These are phyloP conservation scores for Yamadazyma spencermartinsiae DNA, from an alignment of 1,139 yeast species.

Conservation along the genomic window DNA sequence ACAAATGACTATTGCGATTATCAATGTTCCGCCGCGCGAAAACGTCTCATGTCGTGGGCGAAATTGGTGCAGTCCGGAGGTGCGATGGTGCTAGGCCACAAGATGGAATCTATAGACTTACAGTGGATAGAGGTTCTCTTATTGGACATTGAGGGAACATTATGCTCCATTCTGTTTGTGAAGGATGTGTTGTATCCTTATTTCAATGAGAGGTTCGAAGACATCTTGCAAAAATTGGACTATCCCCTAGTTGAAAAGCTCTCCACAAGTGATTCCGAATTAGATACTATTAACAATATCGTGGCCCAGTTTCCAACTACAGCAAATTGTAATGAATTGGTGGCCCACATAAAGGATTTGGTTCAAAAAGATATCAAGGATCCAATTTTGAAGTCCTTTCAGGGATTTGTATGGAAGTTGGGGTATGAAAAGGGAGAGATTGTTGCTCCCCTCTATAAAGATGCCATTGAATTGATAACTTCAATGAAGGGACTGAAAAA, in stretches of 20 bases:
- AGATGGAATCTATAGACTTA: not conserved
- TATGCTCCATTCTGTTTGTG: conserved; percentile 87
- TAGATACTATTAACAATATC: conserved; percentile 26
- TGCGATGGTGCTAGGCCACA: too few species aligned
- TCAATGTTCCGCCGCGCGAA: too few species aligned
- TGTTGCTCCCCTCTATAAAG: conserved; percentile 73
- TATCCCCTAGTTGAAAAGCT: conserved; percentile 32
- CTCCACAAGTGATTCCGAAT: conserved; percentile 8
- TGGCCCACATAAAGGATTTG: conserved; percentile 40
- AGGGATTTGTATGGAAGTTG: conserved; percentile 78
- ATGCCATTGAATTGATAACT: conserved; percentile 63
- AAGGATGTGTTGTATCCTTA: conserved; percentile 64
- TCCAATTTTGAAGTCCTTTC: conserved; percentile 71
- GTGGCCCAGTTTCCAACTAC: conserved; percentile 40
- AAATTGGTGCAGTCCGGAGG: too few species aligned
- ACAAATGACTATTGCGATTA: too few species aligned
- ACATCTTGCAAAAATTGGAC: conserved; percentile 23
- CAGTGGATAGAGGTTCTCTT: conserved; percentile 6
- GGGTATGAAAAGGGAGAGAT: conserved; percentile 79
- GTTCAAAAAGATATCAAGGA: conserved; percentile 76
- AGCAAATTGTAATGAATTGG: conserved; percentile 22
- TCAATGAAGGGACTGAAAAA: conserved; percentile 28
- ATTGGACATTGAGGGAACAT: conserved; percentile 87
- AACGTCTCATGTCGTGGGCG: too few species aligned
- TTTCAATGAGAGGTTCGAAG: conserved; percentile 37